These are phyloP conservation scores for Vigna radiata DNA, from an alignment of 306 rosid species.

Conservation along the genomic window DNA sequence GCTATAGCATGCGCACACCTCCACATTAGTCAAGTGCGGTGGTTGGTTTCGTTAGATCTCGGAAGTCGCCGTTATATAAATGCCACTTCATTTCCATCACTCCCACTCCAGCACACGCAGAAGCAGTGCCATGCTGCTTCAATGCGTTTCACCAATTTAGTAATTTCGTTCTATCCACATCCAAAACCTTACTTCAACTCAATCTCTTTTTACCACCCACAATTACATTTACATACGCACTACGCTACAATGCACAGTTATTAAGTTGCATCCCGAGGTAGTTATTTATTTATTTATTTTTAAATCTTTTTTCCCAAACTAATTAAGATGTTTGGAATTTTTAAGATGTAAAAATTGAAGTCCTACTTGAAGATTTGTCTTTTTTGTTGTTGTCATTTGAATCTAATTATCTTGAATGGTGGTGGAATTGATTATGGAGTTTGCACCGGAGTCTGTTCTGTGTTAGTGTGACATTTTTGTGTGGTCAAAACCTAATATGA, in stretches of 20 bases:
- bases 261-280: not conserved
- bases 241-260: not conserved
- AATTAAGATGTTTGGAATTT: not conserved
- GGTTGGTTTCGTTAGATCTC: constrained; percentile 57
- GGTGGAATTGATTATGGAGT: constrained; percentile 16
- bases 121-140: constrained; percentile 12
- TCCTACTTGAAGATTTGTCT: not conserved
- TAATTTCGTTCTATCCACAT: constrained; percentile 14
- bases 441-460: constrained; percentile 23
- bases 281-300: not conserved
- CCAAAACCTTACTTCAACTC: constrained; percentile 22
- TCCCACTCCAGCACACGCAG: not conserved
- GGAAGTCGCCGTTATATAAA: constrained; percentile 26
- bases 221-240: constrained; percentile 18
- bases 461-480: not conserved
- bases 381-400: not conserved
- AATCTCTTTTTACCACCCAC: constrained; percentile 27
- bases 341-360: not conserved
- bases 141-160: constrained; percentile 33
- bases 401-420: not conserved
- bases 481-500: constrained; percentile 22
- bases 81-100: constrained; percentile 4
- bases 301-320: not conserved
- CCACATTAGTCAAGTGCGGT: constrained; percentile 32
- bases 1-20: constrained; percentile 27